These are phyloP conservation scores for Isoetes taiwanensis DNA, from an alignment of 75 land plant species.

Conservation along the genomic window DNA sequence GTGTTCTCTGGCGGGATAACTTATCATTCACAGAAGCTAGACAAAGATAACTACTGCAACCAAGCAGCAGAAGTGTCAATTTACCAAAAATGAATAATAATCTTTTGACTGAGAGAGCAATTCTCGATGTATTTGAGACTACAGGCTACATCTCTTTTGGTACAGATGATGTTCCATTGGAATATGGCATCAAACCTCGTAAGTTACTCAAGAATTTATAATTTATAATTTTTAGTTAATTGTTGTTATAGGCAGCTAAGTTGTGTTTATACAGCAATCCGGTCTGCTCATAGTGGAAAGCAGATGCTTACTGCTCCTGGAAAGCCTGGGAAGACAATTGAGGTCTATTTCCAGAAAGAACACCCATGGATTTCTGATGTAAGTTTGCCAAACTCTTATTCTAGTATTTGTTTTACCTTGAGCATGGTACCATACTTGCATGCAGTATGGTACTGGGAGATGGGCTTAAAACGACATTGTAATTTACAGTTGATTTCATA, in stretches of 20 bases:
- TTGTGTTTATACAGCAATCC: slow-evolving; percentile 8
- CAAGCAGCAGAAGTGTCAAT: no score
- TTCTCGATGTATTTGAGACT: slow-evolving; percentile 23
- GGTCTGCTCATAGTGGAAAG: slow-evolving; percentile 15
- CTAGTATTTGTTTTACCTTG: neutral
- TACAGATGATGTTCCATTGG: slow-evolving; percentile 20
- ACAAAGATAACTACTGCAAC: no score
- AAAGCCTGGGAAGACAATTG: slow-evolving; percentile 14
- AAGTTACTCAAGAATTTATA: neutral
- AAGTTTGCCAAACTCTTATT: neutral
- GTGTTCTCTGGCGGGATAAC: no score
- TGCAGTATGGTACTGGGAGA: neutral
- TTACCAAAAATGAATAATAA: slow-evolving; percentile 28
- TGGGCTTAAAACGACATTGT: neutral
- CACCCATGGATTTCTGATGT: slow-evolving; percentile 35
- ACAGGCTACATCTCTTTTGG: slow-evolving; percentile 29
- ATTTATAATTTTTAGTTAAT: neutral
- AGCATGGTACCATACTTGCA: neutral
- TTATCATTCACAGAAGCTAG: no score
- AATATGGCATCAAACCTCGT: slow-evolving; percentile 14
- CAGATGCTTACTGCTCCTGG: slow-evolving; percentile 13
- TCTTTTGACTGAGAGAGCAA: slow-evolving; percentile 26
- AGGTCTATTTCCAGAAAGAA: slow-evolving; percentile 30
- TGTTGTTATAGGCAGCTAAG: neutral
- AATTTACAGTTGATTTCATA: neutral